These are phyloP conservation scores for Coelastrella sp. DNA, from an alignment of 139 green algal genomes.

Conservation along the genomic window DNA sequence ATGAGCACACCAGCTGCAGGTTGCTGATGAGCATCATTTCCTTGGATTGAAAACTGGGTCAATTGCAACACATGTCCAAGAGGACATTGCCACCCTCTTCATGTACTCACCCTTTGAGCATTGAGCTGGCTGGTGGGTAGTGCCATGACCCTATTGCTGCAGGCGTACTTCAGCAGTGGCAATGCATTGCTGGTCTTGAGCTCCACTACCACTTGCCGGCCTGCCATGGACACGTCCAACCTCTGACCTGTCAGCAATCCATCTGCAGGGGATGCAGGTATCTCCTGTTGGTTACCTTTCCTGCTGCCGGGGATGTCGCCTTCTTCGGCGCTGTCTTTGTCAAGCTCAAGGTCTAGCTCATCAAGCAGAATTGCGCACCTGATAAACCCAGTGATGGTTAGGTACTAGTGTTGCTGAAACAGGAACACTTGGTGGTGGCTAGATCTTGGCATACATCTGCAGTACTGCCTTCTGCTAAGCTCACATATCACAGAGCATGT, in stretches of 20 bases:
- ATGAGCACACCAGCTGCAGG: no score
- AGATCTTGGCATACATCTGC: no score
- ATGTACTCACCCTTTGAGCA: conserved; percentile 48
- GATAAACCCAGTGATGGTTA: not conserved
- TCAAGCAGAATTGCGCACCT: conserved; percentile 60
- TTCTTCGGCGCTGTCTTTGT: no score
- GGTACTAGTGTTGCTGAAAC: not conserved
- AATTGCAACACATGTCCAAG: no score
- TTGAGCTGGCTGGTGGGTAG: conserved; percentile 70
- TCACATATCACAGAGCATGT: no score
- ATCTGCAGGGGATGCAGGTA: not conserved
- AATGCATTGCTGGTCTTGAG: conserved; percentile 58
- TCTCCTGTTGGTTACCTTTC: no score
- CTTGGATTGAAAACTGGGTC: no score
- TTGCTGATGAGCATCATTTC: no score
- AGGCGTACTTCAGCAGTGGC: conserved; percentile 64
- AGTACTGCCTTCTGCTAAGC: no score
- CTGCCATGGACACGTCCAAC: not conserved
- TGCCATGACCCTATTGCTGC: conserved; percentile 59
- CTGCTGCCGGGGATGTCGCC: no score
- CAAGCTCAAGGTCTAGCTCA: conserved; percentile 42
- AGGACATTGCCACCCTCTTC: no score
- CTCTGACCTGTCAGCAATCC: not conserved
- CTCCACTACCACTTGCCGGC: conserved; percentile 60
- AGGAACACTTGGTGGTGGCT: no score